Evolutionary conservation across 371 early-diverging fungal genomes (phyloP), one percentile per base, ranked within the genome.

Genomic region (Conidiobolus incongruus): DNA sequence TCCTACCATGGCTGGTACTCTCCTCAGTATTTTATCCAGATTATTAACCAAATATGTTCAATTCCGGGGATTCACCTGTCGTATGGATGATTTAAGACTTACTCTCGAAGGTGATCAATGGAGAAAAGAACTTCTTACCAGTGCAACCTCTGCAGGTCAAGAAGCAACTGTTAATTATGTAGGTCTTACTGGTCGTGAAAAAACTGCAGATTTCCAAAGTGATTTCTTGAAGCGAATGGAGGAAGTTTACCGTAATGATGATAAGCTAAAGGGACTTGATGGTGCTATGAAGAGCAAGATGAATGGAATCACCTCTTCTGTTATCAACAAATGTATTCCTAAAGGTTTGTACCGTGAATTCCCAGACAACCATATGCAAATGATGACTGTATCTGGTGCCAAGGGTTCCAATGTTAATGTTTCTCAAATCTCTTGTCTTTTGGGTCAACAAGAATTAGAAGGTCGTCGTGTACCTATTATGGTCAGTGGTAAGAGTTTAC

Each of bases 381-480:
- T 93, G 59, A 98, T 98, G 92, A 92, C 97, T 1, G 77, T 83
- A 17, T 88, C 94, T 32, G 99, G 99, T 55, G 98, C 99, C 49
- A 99, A 99, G 67, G 99, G 99, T 41, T 83, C 83, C 16, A 77
- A 79, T 47, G 95, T 99, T 41, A 99, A 99, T 59, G 80, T 93
- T 20, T 82, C 90, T 5, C 99, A 99, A 62, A 99, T 99, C 55
- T 86, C 95, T 2, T 90, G 94, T 60, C 70, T 88, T 51, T 70
- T 99, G 22, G 99, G 99, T 48, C 99, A 99, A 60, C 99, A 99
- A 62, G 96, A 95, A 58, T 66, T 99, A 40, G 99, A 99, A 66
- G 99, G 99, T 54, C 78, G 88, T 47, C 82, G 99, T 66, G 99
- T 99, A 33, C 97, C 98, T 21, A 69, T 92, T 21, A 97, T 98